These are phyloP conservation scores for Olyra latifolia DNA, from an alignment of 176 grass and related monocot species.

Conservation along the genomic window DNA sequence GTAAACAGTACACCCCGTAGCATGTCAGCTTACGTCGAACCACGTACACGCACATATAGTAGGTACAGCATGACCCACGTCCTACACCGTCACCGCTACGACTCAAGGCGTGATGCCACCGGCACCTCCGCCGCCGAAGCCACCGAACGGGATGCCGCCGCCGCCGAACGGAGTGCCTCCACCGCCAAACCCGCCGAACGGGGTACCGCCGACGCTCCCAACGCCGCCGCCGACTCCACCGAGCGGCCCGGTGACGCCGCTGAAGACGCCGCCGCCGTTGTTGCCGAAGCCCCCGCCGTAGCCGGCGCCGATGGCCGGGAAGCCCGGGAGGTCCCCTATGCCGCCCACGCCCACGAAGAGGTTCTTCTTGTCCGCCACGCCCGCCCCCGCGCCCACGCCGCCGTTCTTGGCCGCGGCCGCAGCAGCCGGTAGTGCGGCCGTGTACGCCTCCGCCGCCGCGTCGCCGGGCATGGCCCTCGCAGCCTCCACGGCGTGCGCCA, in stretches of 20 bases:
- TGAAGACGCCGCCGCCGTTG: conserved; percentile 59
- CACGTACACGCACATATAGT: background rate
- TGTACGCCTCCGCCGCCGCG: background rate
- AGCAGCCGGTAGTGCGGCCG: conserved; percentile 1
- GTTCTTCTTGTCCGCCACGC: conserved; percentile 48
- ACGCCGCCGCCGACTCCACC: conserved; percentile 42
- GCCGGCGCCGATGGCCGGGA: conserved; percentile 43
- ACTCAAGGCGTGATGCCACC: conserved; percentile 43
- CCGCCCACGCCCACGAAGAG: conserved; percentile 52
- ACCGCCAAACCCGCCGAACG: conserved; percentile 16
- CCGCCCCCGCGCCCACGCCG: background rate
- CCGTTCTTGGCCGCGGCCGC: background rate
- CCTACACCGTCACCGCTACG: background rate
- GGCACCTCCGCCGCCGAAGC: conserved; percentile 27
- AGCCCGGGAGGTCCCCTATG: conserved; percentile 56
- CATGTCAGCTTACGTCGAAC: background rate
- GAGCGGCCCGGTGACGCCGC: conserved; percentile 54
- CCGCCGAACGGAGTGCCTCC: conserved; percentile 16
- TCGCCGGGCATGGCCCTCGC: conserved; percentile 10
- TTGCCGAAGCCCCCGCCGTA: conserved; percentile 63
- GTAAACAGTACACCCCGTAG: background rate
- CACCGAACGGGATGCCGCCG: conserved; percentile 7
- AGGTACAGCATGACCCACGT: background rate
- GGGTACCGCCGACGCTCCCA: conserved; percentile 29
- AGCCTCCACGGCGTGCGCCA: conserved; percentile 9